Percentiles rank a stretch among this genome's conserved stretches.
phyloP scores from a whole-genome alignment of 345 rosid species.

The Capsella bursapastoris region DNA sequence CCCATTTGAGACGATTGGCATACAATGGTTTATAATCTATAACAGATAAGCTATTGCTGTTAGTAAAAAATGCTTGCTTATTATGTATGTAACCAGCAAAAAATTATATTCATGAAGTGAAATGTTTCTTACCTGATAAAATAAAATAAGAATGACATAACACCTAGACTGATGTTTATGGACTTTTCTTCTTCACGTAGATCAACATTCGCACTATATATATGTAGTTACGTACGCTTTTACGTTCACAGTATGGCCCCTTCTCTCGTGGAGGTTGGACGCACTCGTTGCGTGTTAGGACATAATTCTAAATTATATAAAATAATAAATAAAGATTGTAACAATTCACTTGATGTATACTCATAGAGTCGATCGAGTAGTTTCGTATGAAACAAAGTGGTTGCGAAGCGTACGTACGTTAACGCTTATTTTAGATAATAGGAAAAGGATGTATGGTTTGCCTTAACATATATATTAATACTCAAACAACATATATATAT shows the following conservation, averaged over 20 bases:
- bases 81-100: constrained; percentile 17
- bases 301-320: constrained; percentile 4
- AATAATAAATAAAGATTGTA: background rate
- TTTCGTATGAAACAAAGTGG: too few relatives aligned
- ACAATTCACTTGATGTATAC: background rate
- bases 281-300: constrained; percentile 18
- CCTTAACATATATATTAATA: background rate
- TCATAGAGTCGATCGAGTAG: background rate
- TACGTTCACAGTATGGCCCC: constrained; percentile 23
- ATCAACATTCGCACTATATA: constrained; percentile 1
- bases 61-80: background rate
- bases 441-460: background rate
- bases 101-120: background rate
- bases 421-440: background rate
- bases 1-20: too few relatives aligned
- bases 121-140: background rate
- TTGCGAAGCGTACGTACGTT: background rate
- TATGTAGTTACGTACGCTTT: background rate
- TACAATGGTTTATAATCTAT: too few relatives aligned
- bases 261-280: constrained; percentile 16
- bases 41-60: too few relatives aligned
- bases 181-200: constrained; percentile 24
- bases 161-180: constrained; percentile 21
- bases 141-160: constrained; percentile 18
- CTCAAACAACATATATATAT: background rate